phyloP scores from a whole-genome alignment of 202 grass and related monocot genomes.

The Zoysia matrella region DNA sequence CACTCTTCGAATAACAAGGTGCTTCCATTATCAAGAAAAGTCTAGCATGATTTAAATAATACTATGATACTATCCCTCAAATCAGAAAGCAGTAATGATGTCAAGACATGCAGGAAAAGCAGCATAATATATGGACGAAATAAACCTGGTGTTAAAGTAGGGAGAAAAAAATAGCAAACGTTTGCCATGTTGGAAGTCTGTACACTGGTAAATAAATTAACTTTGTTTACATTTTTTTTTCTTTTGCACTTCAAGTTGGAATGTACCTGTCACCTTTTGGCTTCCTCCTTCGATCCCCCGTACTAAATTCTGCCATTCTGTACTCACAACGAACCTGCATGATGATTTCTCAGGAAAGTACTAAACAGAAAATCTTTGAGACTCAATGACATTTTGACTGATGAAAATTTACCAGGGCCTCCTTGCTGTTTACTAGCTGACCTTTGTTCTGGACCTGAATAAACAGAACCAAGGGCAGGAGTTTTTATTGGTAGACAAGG shows the following conservation, averaged over 20 bases:
- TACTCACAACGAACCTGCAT: too few species aligned
- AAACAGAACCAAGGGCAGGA: constrained; percentile 13
- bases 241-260: constrained; percentile 21
- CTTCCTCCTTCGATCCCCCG: constrained; percentile 86
- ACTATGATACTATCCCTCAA: neutral
- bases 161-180: neutral
- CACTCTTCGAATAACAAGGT: neutral
- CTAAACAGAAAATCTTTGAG: too few species aligned
- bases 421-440: constrained; percentile 62
- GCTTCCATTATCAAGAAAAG: neutral
- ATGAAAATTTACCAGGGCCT: constrained; percentile 59
- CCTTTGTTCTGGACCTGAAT: constrained; percentile 86
- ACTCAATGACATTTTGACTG: too few species aligned
- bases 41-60: neutral
- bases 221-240: neutral
- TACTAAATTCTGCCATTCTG: constrained; percentile 69
- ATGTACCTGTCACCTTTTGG: constrained; percentile 86
- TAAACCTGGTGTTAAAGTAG: constrained; percentile 2
- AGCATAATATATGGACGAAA: neutral
- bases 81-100: neutral
- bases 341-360: too few species aligned
- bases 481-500: neutral
- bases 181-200: neutral
- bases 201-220: neutral
- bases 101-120: constrained; percentile 1